Conservation (phyloP, 768 basidiomycete species). For the Auriculariales sp. region DNA sequence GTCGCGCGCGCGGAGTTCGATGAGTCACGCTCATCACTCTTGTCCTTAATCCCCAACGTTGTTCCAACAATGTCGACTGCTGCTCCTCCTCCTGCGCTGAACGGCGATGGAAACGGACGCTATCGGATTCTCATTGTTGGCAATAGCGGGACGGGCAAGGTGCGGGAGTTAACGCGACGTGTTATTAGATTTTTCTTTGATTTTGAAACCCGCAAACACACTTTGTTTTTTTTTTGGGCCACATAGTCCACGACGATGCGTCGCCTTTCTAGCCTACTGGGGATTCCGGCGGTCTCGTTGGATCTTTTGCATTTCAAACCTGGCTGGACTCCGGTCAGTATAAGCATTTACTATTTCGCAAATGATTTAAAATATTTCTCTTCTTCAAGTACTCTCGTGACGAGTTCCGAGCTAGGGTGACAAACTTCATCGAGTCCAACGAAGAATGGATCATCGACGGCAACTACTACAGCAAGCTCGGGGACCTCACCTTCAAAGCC, state of each 20-base stretch:
- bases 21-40: too few relatives aligned
- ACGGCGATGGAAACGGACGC: conserved; percentile 30
- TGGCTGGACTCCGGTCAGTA: conserved; percentile 21
- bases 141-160: conserved; percentile 30
- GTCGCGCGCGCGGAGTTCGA: too few relatives aligned
- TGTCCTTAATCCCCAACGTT: too few relatives aligned
- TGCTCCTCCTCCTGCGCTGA: conserved; percentile 18
- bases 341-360: neutral
- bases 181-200: neutral
- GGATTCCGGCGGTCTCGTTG: conserved; percentile 30
- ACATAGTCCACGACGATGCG: neutral
- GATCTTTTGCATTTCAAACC: conserved; percentile 37
- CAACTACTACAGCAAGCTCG: neutral
- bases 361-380: too few relatives aligned
- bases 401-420: conserved; percentile 11
- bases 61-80: neutral
- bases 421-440: conserved; percentile 13
- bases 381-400: conserved; percentile 11
- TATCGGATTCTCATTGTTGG: conserved; percentile 36
- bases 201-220: neutral
- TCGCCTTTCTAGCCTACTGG: conserved; percentile 21
- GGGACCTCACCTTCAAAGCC: neutral
- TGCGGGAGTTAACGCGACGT: too few relatives aligned
- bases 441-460: neutral
- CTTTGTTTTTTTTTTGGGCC: neutral